These are phyloP conservation scores for Rhinocladiella similis DNA, from an alignment of 2,329 filamentous ascomycete species.

Conservation along the genomic window DNA sequence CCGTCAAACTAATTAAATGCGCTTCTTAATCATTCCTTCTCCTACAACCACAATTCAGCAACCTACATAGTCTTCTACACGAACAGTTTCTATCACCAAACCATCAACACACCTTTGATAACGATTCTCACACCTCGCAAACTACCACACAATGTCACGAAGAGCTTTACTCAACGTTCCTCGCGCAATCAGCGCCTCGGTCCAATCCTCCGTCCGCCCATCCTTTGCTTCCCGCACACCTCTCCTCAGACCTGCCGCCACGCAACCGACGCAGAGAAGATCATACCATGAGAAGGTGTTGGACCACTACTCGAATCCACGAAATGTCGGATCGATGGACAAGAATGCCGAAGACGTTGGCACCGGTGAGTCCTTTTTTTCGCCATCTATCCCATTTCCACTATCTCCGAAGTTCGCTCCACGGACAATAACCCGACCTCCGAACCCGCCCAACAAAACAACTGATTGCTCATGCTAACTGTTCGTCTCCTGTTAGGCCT, in stretches of 20 bases:
- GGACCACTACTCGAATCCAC: conserved; percentile 78
- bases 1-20: too few relatives aligned
- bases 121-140: neutral
- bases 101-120: conserved; percentile 9
- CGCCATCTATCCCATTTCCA: neutral
- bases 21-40: neutral
- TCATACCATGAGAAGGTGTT: conserved; percentile 71
- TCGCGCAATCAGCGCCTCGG: conserved; percentile 52
- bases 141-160: conserved; percentile 53
- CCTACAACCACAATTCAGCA: neutral
- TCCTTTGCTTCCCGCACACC: conserved; percentile 45
- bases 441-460: neutral
- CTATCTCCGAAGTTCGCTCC: conserved; percentile 10
- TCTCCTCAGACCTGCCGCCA: conserved; percentile 42
- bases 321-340: conserved; percentile 76
- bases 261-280: conserved; percentile 40
- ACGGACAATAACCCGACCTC: conserved; percentile 12
- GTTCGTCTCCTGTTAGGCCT: conserved; percentile 56
- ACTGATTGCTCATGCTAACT: conserved; percentile 9
- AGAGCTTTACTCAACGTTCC: conserved; percentile 56
- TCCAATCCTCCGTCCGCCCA: conserved; percentile 51
- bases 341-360: conserved; percentile 82
- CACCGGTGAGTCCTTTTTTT: conserved; percentile 47
- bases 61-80: conserved; percentile 4
- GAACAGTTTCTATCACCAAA: conserved; percentile 3